A percentile compares a stretch with the other conserved stretches of the same genome.
phyloP scores from a whole-genome alignment of 2,329 filamentous ascomycete species.

The Didymosphaeria variabile region DNA sequence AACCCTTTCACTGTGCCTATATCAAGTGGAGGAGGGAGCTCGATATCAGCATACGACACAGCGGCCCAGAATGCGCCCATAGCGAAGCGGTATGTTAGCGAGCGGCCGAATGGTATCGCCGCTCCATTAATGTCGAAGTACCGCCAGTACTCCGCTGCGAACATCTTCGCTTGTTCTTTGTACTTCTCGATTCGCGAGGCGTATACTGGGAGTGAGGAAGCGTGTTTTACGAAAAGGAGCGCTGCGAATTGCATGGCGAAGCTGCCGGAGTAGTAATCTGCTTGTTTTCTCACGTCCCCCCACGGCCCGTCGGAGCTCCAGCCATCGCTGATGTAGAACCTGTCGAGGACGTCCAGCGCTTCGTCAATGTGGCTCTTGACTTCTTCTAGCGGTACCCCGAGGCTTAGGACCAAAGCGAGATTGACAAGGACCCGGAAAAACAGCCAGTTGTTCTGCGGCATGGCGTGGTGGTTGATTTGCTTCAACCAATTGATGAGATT shows the following conservation, averaged over 20 bases:
- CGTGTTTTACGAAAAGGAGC: constrained; percentile 54
- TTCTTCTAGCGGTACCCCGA: constrained; percentile 44
- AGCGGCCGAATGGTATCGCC: constrained; percentile 59
- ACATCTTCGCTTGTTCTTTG: constrained; percentile 50
- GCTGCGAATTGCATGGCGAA: constrained; percentile 62
- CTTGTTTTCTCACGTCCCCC: constrained; percentile 50
- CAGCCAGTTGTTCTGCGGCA: constrained; percentile 60
- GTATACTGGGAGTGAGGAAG: constrained; percentile 46
- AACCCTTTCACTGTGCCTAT: constrained; percentile 55
- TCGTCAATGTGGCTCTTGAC: constrained; percentile 46
- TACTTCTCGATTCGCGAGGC: constrained; percentile 46
- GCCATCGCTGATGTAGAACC: constrained; percentile 54
- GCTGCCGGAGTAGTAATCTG: constrained; percentile 62
- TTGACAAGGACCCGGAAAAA: constrained; percentile 62
- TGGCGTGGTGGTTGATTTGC: constrained; percentile 51
- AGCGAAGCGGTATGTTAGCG: constrained; percentile 59
- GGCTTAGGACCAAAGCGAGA: constrained; percentile 52
- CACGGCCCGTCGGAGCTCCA: constrained; percentile 59
- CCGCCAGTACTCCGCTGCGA: constrained; percentile 53
- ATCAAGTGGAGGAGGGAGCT: constrained; percentile 45
- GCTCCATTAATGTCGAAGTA: constrained; percentile 59
- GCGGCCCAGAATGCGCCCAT: constrained; percentile 57
- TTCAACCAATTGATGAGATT: constrained; percentile 53
- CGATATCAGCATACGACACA: constrained; percentile 50
- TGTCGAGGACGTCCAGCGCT: constrained; percentile 53